Conservation (phyloP, 495 filamentous ascomycete genomes). For the Thozetella sp. region DNA sequence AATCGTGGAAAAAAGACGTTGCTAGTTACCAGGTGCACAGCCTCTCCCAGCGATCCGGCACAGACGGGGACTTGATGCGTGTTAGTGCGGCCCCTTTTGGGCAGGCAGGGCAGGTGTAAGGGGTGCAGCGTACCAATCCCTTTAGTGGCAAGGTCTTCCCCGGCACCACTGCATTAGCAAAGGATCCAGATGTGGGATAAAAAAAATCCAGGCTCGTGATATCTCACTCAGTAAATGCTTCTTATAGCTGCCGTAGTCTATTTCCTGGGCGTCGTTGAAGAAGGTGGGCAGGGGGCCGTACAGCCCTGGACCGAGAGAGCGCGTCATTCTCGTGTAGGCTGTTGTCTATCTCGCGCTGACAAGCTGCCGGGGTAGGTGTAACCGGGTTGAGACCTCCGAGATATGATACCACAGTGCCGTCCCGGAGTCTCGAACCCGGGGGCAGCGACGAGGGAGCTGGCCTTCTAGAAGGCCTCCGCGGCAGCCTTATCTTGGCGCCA, state of each 20-base stretch:
- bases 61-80: neutral
- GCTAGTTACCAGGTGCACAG: neutral
- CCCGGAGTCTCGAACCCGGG: too few species aligned
- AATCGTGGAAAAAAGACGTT: neutral
- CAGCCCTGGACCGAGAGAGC: neutral
- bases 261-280: neutral
- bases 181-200: neutral
- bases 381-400: too few species aligned
- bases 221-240: neutral
- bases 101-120: too few species aligned
- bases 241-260: neutral
- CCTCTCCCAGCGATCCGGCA: neutral
- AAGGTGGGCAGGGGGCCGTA: neutral
- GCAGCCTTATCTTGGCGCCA: too few species aligned
- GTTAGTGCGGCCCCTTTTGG: too few species aligned
- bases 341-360: neutral
- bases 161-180: neutral
- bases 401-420: too few species aligned
- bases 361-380: too few species aligned
- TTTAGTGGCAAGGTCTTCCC: neutral
- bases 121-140: neutral
- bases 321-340: neutral
- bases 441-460: neutral
- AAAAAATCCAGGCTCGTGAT: neutral
- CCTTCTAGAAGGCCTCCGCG: neutral